Evolutionary conservation across 768 basidiomycete species (phyloP).

Genomic region (Russula dissimulans): DNA sequence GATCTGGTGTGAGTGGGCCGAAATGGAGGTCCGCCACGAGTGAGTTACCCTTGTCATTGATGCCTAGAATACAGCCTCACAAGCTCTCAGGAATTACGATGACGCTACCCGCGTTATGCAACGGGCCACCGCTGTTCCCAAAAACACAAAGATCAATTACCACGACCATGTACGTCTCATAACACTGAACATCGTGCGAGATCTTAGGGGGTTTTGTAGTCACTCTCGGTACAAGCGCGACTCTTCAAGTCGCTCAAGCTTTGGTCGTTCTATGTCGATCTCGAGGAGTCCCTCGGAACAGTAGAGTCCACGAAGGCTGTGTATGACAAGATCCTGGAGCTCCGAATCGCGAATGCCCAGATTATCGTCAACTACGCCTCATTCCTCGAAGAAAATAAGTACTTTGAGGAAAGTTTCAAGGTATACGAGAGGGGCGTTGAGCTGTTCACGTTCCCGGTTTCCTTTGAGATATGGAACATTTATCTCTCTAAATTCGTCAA

Average conservation of each 20-base stretch:
- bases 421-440: conserved; percentile 97
- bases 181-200: conserved; percentile 12
- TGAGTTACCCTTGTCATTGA: conserved; percentile 34
- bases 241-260: conserved; percentile 97
- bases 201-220: conserved; percentile 31
- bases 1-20: conserved; percentile 99
- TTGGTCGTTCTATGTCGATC: conserved; percentile 97
- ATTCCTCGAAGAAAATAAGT: conserved; percentile 95
- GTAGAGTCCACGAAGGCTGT: conserved; percentile 86
- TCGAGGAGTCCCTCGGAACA: conserved; percentile 94
- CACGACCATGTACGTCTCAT: conserved; percentile 75
- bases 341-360: conserved; percentile 97
- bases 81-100: conserved; percentile 75
- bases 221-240: conserved; percentile 76
- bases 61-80: conserved; percentile 15
- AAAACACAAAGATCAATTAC: conserved; percentile 83
- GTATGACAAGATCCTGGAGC: conserved; percentile 93
- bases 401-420: conserved; percentile 99
- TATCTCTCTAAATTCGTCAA: conserved; percentile 95
- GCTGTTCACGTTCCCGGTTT: conserved; percentile 94
- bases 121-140: conserved; percentile 84
- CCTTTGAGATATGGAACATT: conserved; percentile 99
- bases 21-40: conserved; percentile 96
- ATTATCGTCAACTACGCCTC: conserved; percentile 95
- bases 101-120: conserved; percentile 96